Evolutionary conservation across 2,329 filamentous ascomycete genomes (phyloP).

Genomic region (Ophiocordyceps camponoti-leonardi): DNA sequence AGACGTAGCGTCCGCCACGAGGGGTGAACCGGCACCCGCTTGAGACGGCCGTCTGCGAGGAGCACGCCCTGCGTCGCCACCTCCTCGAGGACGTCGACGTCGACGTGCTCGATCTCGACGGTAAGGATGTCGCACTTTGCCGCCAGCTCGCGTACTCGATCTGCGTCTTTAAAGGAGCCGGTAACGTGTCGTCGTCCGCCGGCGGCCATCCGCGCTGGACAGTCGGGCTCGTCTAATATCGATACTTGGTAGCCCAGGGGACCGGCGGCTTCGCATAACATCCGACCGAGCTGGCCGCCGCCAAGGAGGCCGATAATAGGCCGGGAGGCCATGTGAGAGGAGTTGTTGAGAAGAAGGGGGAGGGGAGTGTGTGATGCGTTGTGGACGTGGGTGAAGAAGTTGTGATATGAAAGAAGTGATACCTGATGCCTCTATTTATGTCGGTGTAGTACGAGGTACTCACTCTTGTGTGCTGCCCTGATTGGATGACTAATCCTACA

Average conservation of each 20-base stretch:
- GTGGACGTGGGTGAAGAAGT: too few relatives aligned
- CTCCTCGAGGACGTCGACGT: constrained; percentile 78
- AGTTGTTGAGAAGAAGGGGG: too few relatives aligned
- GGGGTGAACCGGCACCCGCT: constrained; percentile 51
- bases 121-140: constrained; percentile 63
- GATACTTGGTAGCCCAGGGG: constrained; percentile 61
- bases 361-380: too few relatives aligned
- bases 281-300: constrained; percentile 69
- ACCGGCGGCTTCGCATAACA: constrained; percentile 76
- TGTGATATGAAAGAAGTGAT: too few relatives aligned
- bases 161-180: constrained; percentile 75
- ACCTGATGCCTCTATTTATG: too few relatives aligned
- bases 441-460: too few relatives aligned
- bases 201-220: constrained; percentile 76
- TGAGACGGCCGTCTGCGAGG: constrained; percentile 9
- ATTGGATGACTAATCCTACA: too few relatives aligned
- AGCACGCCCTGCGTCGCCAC: constrained; percentile 46
- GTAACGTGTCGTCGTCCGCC: constrained; percentile 56
- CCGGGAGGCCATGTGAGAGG: not conserved
- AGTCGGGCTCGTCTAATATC: constrained; percentile 58
- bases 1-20: constrained; percentile 73
- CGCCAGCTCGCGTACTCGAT: constrained; percentile 67
- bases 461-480: too few relatives aligned
- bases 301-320: constrained; percentile 35
- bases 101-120: constrained; percentile 89